A percentile compares a stretch with the other conserved stretches of the same genome.
Evolutionary conservation across 495 filamentous ascomycete genomes (phyloP).

Genomic region (Pseudoneurospora amorphoporcata): DNA sequence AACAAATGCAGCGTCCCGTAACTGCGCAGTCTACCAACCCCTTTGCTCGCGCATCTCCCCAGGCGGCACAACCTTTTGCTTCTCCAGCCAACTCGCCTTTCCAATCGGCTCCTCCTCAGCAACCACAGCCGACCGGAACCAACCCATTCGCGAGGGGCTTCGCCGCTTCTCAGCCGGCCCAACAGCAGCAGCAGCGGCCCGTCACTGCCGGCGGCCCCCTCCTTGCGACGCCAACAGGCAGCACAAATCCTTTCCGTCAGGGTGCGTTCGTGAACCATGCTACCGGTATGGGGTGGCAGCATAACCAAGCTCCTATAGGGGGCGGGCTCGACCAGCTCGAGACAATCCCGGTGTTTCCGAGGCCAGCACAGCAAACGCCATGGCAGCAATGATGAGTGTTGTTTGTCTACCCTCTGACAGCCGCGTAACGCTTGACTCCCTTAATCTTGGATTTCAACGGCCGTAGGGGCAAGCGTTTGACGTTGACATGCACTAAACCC

Average conservation of each 20-base stretch:
- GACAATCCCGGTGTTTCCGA: conserved; percentile 77
- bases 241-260: conserved; percentile 91
- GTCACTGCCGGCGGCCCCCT: conserved; percentile 37
- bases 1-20: conserved; percentile 15
- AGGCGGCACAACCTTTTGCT: conserved; percentile 37
- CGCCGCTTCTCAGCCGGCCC: conserved; percentile 24
- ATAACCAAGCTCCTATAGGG: conserved; percentile 66
- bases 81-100: conserved; percentile 36
- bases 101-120: conserved; percentile 42
- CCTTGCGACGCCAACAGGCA: conserved; percentile 62
- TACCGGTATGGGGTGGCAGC: conserved; percentile 81
- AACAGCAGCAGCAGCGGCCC: conserved; percentile 24
- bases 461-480: not conserved
- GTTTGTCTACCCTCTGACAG: not conserved
- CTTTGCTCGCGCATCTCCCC: conserved; percentile 53
- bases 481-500: not conserved
- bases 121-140: conserved; percentile 54
- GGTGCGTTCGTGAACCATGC: conserved; percentile 76
- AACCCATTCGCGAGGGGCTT: conserved; percentile 57
- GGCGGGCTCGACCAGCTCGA: conserved; percentile 75
- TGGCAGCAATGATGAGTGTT: conserved; percentile 37
- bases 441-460: not conserved
- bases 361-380: conserved; percentile 50
- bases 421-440: not conserved
- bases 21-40: conserved; percentile 73